These are phyloP conservation scores for Auricularia heimuer DNA, from an alignment of 768 basidiomycete species.

Conservation along the genomic window DNA sequence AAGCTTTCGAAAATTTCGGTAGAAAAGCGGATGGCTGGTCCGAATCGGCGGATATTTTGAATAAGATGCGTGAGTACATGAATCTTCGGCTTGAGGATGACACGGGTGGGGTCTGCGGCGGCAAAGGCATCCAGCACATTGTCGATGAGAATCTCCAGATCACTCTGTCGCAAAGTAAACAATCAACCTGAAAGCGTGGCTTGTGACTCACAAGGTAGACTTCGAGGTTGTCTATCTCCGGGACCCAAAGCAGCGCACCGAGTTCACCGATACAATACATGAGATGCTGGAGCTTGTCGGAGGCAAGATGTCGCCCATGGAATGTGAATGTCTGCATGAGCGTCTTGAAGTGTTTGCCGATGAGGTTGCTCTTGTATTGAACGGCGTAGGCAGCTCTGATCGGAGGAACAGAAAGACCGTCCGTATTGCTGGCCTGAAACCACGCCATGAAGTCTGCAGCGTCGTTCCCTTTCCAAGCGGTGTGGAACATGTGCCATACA, in stretches of 20 bases:
- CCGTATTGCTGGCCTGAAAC: slow-evolving; percentile 17
- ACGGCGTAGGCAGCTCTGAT: slow-evolving; percentile 33
- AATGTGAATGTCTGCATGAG: slow-evolving; percentile 28
- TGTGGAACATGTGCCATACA: no score
- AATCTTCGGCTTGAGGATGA: slow-evolving; percentile 24
- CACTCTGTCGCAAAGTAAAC: not conserved
- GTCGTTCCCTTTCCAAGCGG: slow-evolving; percentile 18
- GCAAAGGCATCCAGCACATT: slow-evolving; percentile 30
- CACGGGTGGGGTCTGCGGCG: slow-evolving; percentile 24
- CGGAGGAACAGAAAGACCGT: slow-evolving; percentile 21
- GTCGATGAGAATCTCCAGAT: slow-evolving; percentile 18
- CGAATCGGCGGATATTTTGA: slow-evolving; percentile 17
- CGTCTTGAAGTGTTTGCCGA: slow-evolving; percentile 33
- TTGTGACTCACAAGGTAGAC: slow-evolving; percentile 10
- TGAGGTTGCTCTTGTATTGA: slow-evolving; percentile 33
- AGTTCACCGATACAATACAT: slow-evolving; percentile 4
- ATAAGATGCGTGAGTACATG: slow-evolving; percentile 24
- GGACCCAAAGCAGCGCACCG: slow-evolving; percentile 10
- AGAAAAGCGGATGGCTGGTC: not conserved
- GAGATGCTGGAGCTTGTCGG: no score
- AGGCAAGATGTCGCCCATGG: slow-evolving; percentile 26
- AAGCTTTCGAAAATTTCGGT: no score
- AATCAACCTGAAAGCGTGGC: not conserved
- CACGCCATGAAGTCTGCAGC: slow-evolving; percentile 19
- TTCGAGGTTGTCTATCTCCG: slow-evolving; percentile 9